phyloP scores from a whole-genome alignment of 169 alveolate species.

The Amoebophrya sp. region DNA sequence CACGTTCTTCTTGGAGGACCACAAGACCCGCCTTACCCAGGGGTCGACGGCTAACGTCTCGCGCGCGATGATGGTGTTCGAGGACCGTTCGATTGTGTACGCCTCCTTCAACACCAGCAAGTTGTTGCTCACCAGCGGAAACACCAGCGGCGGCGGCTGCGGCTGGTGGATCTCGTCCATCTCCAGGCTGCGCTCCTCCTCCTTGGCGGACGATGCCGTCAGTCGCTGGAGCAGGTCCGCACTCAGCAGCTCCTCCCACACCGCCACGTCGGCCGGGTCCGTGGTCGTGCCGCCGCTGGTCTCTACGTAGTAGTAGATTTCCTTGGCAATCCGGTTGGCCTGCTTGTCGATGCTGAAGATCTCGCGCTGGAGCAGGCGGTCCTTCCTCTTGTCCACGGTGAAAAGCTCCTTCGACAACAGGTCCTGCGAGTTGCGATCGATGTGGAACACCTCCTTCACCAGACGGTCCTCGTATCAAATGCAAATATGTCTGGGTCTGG shows the following conservation, averaged over 20 bases:
- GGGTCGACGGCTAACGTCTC: background rate
- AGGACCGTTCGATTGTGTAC: background rate
- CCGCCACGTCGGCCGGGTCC: background rate
- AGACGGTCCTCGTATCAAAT: no score
- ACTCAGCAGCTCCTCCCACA: background rate
- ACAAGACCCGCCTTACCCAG: no score
- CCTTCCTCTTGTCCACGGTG: background rate
- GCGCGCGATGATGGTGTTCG: background rate
- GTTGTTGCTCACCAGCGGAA: background rate
- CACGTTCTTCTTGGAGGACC: no score
- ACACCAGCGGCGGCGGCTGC: background rate
- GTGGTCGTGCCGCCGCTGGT: no score
- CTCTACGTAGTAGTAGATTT: background rate
- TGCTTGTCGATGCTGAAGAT: background rate
- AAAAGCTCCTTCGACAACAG: background rate
- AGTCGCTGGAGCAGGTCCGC: background rate
- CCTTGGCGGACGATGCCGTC: background rate
- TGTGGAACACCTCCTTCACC: background rate
- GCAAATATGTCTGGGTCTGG: no score
- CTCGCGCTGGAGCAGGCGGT: background rate
- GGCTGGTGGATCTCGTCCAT: background rate
- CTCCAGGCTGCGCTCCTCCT: background rate
- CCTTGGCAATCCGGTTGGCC: background rate
- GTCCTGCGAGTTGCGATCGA: background rate
- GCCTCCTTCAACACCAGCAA: background rate